These are phyloP conservation scores for Pilobolus umbonatus DNA, from an alignment of 192 early-diverging fungal species.

Conservation along the genomic window DNA sequence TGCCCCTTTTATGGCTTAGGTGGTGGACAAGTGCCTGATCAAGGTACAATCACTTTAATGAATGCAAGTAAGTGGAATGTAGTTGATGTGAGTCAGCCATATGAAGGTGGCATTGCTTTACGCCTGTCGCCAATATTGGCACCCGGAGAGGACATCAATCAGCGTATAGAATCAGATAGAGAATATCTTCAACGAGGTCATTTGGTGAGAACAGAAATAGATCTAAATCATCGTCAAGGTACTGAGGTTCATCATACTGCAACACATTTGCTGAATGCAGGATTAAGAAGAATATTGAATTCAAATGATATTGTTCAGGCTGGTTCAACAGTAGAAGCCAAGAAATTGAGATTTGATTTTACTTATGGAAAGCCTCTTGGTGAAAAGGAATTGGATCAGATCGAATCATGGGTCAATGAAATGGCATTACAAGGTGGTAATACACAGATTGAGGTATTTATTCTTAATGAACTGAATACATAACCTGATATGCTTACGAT, in stretches of 20 bases:
- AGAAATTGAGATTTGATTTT: constrained; percentile 54
- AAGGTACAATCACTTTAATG: constrained; percentile 32
- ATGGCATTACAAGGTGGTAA: constrained; percentile 31
- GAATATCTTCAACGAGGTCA: constrained; percentile 38
- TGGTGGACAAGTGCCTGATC: constrained; percentile 53
- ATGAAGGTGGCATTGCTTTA: constrained; percentile 45
- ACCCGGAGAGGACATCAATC: background rate
- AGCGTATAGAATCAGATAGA: constrained; percentile 25
- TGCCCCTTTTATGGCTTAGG: constrained; percentile 60
- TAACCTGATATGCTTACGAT: background rate
- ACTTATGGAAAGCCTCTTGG: constrained; percentile 46
- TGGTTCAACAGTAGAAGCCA: constrained; percentile 47
- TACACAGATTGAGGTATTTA: constrained; percentile 33
- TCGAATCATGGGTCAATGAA: constrained; percentile 52
- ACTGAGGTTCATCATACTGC: constrained; percentile 54
- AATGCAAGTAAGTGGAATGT: constrained; percentile 42
- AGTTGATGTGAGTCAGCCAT: constrained; percentile 43
- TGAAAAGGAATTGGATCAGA: constrained; percentile 34
- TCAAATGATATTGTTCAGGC: constrained; percentile 46
- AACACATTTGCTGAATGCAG: constrained; percentile 55
- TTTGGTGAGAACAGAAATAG: constrained; percentile 37
- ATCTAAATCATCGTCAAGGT: constrained; percentile 35
- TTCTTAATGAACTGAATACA: background rate
- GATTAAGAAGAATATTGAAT: constrained; percentile 39
- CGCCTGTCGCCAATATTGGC: constrained; percentile 22